These are phyloP conservation scores for Eucalyptus microcorys DNA, from an alignment of 345 rosid species.

Conservation along the genomic window DNA sequence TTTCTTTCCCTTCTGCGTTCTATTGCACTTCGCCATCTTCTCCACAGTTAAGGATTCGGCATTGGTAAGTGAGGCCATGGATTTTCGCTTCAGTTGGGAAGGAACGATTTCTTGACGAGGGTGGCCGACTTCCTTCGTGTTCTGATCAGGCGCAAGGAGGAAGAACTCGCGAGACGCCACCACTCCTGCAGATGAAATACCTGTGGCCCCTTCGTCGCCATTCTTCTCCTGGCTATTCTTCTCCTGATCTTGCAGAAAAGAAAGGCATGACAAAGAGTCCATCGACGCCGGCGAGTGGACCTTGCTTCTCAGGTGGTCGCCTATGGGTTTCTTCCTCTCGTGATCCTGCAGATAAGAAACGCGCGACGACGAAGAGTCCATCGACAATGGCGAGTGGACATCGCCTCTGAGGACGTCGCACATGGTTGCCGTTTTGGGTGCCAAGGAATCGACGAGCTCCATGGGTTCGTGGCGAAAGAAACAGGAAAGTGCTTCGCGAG, in stretches of 20 bases:
- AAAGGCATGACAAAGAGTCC: neutral
- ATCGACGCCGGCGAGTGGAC: accelerated
- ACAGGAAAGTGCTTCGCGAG: neutral
- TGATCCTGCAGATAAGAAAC: neutral
- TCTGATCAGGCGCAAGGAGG: neutral
- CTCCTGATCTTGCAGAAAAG: neutral
- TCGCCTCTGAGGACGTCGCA: neutral
- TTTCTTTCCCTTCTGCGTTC: too few species aligned
- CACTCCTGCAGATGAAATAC: neutral
- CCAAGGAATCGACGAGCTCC: neutral
- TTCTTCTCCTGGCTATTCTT: neutral
- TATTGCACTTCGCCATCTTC: too few species aligned
- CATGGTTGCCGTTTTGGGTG: accelerated
- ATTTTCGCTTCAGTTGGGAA: neutral
- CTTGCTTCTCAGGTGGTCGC: neutral
- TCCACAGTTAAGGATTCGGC: neutral
- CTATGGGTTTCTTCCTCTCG: neutral
- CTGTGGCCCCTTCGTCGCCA: neutral
- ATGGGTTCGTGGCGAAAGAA: neutral
- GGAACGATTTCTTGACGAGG: neutral
- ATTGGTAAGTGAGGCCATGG: neutral
- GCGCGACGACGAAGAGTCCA: accelerated
- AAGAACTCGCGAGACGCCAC: neutral
- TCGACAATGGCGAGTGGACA: neutral
- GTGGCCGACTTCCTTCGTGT: neutral